Percentiles rank a stretch among this genome's conserved stretches.
Evolutionary conservation across 2,329 filamentous ascomycete species (phyloP).

Genomic region (Fusarium oxysporum): DNA sequence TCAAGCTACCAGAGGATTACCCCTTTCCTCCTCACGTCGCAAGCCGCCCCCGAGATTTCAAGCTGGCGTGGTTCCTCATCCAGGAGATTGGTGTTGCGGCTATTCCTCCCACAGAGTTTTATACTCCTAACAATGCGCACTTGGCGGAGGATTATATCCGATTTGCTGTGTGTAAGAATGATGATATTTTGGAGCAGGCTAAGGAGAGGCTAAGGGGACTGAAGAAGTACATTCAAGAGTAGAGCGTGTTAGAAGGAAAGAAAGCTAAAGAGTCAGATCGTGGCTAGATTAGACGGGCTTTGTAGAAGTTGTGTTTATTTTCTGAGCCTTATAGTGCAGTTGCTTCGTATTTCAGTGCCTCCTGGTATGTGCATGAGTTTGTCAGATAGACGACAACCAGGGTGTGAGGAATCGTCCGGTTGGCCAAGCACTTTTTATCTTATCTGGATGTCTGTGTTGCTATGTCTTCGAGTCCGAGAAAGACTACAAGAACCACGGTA

Average conservation of each 20-base stretch:
- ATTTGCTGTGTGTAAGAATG: constrained; percentile 96
- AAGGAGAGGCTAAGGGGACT: constrained; percentile 80
- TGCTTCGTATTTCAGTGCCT: background rate
- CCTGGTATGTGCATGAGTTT: background rate
- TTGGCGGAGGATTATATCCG: constrained; percentile 93
- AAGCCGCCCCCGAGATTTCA: constrained; percentile 88
- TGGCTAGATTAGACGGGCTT: constrained; percentile 13
- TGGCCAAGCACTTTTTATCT: background rate
- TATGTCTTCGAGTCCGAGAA: background rate
- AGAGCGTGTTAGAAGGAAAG: background rate
- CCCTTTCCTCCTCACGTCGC: constrained; percentile 91
- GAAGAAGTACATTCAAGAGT: constrained; percentile 73
- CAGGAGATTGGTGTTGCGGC: constrained; percentile 95
- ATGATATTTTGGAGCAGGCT: constrained; percentile 82
- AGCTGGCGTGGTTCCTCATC: constrained; percentile 96
- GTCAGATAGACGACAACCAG: background rate
- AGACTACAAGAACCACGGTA: background rate
- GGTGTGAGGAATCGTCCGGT: background rate
- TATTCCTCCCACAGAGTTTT: constrained; percentile 97
- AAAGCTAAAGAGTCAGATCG: background rate
- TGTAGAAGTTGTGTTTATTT: constrained; percentile 6
- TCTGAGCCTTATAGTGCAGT: background rate
- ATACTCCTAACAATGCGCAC: constrained; percentile 84
- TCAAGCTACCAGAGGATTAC: constrained; percentile 85
- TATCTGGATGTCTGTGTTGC: background rate